Base-by-base conservation (phyloP, 345 rosid genomes). In the Barbarea vulgaris region DNA sequence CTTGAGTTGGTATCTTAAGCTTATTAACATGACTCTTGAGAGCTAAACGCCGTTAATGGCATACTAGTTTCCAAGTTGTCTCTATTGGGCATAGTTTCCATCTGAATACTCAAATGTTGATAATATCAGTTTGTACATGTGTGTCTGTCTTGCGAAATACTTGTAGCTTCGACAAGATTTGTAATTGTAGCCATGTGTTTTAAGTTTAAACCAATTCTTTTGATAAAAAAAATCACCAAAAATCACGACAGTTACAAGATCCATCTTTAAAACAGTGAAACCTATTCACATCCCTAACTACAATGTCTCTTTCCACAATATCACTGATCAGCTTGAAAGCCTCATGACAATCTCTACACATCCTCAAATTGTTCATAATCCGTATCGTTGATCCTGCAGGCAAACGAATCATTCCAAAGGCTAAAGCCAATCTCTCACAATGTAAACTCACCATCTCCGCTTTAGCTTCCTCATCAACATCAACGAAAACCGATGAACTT, bases 211-310 rank as follows among this genome's bases (percentile, higher is more conserved):
- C 10, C 15, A 57, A 47, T n/a, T n/a, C n/a, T n/a, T n/a, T n/a
- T 27, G 33, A 41, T 17, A 42, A 18, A 12, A 0, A 31, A 5
- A 1, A 3, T 85, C 79, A 88, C 94, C 94, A 91, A 69, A 86
- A 91, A 53, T 89, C 91, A 66, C 68, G 46, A 69, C 97, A 87
- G 64, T 81, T 69, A 80, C 94, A 87, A 56, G 81, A 83, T 3
- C 91, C 93, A 48, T 82, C 55, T 36, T 64, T 74, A 36, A 89
- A 89, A 67, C 82, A 85, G 81, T 91, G 97, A 82, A 91, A 89
- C 80, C 95, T 86, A 62, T 86, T 89, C 27, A 87, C 73, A 80
- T 91, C 97, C 51, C 94, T 85, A 12, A 91, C 94, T 3, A 91
- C 77, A 62, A 89, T 72, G 6, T 87, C 87, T 70, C 91, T 85